Evolutionary conservation across 2,329 filamentous ascomycete genomes (phyloP).

Genomic region (Phyllosticta citribraziliensis): DNA sequence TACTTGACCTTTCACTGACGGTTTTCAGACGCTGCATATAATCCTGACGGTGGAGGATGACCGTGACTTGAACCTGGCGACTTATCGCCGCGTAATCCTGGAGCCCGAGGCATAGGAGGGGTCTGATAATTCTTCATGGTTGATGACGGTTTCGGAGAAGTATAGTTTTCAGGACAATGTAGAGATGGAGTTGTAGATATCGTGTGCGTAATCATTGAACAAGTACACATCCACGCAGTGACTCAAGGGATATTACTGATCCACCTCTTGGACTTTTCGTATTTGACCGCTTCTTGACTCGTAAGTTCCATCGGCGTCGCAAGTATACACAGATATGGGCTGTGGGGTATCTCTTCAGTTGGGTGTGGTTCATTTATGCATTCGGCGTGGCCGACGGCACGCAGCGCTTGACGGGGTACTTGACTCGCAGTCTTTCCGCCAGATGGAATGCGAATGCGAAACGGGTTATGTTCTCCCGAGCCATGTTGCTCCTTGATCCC

Average conservation of each 20-base stretch:
- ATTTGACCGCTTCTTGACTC: no score
- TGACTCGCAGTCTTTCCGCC: background rate
- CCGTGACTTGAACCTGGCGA: constrained; percentile 9
- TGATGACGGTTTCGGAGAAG: background rate
- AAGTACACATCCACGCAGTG: background rate
- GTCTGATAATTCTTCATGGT: background rate
- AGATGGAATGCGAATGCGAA: background rate
- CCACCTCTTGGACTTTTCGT: background rate
- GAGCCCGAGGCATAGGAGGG: constrained; percentile 2
- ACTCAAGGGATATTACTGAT: background rate
- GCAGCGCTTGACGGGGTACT: background rate
- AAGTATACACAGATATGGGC: background rate
- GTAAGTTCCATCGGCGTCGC: background rate
- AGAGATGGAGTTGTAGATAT: background rate
- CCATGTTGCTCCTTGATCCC: constrained; percentile 22
- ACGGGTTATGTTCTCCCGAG: constrained; percentile 10
- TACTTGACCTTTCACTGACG: background rate
- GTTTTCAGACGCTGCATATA: constrained; percentile 12
- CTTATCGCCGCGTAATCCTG: constrained; percentile 11
- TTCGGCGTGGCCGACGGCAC: background rate
- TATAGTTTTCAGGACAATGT: background rate
- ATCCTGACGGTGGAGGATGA: constrained; percentile 10
- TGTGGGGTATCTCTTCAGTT: background rate
- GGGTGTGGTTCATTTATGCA: no score
- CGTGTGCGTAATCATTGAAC: background rate